These are phyloP conservation scores for Escovopsis sp. DNA, from an alignment of 2,329 filamentous ascomycete genomes.

Conservation along the genomic window DNA sequence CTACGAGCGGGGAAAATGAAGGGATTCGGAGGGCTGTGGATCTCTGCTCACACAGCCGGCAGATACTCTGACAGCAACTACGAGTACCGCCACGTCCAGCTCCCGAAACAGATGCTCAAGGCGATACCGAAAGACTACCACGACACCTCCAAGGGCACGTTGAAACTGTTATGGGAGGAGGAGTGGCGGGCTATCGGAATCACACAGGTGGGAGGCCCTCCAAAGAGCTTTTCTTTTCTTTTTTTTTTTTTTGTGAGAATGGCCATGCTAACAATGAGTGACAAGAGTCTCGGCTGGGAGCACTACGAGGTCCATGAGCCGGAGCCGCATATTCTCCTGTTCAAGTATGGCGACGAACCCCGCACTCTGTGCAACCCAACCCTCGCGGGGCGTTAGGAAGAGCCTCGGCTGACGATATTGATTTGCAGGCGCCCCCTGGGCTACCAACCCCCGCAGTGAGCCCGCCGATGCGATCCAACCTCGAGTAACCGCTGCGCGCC, in stretches of 20 bases:
- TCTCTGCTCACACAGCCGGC: conserved; percentile 7
- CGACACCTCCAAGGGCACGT: conserved; percentile 72
- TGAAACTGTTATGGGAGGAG: conserved; percentile 96
- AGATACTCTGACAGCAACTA: conserved; percentile 89
- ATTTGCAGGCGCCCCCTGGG: conserved; percentile 41
- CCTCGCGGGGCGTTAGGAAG: background rate
- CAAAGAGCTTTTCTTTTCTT: too few relatives aligned
- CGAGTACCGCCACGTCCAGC: conserved; percentile 94
- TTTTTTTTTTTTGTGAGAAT: background rate
- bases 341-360: conserved; percentile 59
- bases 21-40: too few relatives aligned
- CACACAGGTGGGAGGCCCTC: conserved; percentile 56
- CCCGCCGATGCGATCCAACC: background rate
- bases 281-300: conserved; percentile 96
- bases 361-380: background rate
- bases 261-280: conserved; percentile 11
- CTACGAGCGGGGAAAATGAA: background rate
- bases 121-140: conserved; percentile 92
- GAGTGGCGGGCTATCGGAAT: conserved; percentile 97
- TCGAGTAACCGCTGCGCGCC: conserved; percentile 9
- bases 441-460: conserved; percentile 56
- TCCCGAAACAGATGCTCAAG: conserved; percentile 97
- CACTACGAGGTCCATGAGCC: conserved; percentile 99
- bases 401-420: conserved; percentile 1
- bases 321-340: conserved; percentile 93